These are phyloP conservation scores for Triticum turgidum DNA, from an alignment of 176 grass and related monocot species.

Conservation along the genomic window DNA sequence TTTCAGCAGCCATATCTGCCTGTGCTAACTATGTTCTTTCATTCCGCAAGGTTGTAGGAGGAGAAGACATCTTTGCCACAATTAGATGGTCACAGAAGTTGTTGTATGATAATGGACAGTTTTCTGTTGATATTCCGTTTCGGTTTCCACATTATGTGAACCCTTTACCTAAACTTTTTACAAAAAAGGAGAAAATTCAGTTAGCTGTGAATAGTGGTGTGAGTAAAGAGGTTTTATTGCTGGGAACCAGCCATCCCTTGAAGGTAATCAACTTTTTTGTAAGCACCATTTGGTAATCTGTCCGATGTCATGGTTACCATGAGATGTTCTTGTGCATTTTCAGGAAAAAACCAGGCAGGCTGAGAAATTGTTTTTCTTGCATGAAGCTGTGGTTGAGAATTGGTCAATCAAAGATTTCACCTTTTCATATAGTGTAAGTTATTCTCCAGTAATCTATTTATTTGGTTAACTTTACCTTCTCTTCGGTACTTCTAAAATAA, in stretches of 20 bases:
- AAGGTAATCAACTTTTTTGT: constrained; percentile 58
- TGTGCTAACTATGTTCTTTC: constrained; percentile 31
- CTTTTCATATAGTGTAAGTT: constrained; percentile 84
- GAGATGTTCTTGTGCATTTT: constrained; percentile 22
- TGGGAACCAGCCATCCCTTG: constrained; percentile 81
- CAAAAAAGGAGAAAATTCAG: constrained; percentile 91
- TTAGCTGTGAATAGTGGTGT: constrained; percentile 66
- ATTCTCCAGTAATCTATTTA: neutral
- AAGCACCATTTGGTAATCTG: neutral
- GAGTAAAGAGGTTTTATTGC: constrained; percentile 83
- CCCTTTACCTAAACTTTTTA: constrained; percentile 77
- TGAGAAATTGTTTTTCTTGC: constrained; percentile 67
- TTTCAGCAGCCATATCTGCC: neutral
- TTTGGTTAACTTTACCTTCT: constrained; percentile 21
- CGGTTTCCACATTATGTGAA: constrained; percentile 76
- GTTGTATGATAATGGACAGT: constrained; percentile 67
- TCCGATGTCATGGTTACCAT: neutral
- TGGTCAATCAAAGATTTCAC: constrained; percentile 87
- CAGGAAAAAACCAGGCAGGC: constrained; percentile 70
- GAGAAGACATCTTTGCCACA: constrained; percentile 80
- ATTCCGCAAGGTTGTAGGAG: constrained; percentile 67
- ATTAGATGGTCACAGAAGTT: constrained; percentile 93
- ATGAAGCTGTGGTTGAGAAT: constrained; percentile 79
- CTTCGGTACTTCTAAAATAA: constrained; percentile 19
- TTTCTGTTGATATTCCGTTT: constrained; percentile 76